Conservation (phyloP, 441 rosid species). For the Populus hybrid region DNA sequence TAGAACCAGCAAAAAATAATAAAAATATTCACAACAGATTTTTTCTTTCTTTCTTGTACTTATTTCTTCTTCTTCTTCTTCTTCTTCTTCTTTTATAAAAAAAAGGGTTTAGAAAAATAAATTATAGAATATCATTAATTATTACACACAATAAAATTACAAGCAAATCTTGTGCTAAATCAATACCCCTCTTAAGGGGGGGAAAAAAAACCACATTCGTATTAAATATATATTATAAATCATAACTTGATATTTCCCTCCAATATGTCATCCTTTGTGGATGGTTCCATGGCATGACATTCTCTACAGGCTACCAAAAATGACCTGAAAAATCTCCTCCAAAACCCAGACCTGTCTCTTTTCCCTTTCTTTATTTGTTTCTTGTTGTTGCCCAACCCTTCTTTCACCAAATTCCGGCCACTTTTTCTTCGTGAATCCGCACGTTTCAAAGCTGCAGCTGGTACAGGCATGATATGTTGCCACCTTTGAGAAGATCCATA, state of each 20-base stretch:
- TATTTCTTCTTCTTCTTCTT: no score
- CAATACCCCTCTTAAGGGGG: background rate
- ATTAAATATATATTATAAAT: background rate
- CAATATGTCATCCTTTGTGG: conserved; percentile 25
- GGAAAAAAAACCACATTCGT: background rate
- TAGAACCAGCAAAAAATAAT: no score
- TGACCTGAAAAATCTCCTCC: conserved; percentile 45
- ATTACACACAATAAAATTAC: background rate
- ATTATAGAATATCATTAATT: background rate
- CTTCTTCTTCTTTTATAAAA: no score
- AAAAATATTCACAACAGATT: no score
- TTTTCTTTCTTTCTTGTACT: background rate
- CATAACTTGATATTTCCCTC: conserved; percentile 1
- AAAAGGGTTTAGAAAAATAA: background rate
- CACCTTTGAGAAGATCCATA: conserved; percentile 66
- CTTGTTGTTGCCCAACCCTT: conserved; percentile 3
- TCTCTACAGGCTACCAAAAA: conserved; percentile 58
- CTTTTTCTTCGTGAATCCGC: conserved; percentile 43
- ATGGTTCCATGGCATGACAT: conserved; percentile 85
- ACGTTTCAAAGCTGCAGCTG: conserved; percentile 36
- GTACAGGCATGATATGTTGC: conserved; percentile 60
- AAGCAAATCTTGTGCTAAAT: conserved; percentile 1
- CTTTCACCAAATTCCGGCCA: conserved; percentile 15
- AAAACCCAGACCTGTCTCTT: conserved; percentile 31
- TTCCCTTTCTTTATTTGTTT: conserved; percentile 11